These are phyloP conservation scores for Aquilaria agallochum DNA, from an alignment of 441 rosid genomes.

Conservation along the genomic window DNA sequence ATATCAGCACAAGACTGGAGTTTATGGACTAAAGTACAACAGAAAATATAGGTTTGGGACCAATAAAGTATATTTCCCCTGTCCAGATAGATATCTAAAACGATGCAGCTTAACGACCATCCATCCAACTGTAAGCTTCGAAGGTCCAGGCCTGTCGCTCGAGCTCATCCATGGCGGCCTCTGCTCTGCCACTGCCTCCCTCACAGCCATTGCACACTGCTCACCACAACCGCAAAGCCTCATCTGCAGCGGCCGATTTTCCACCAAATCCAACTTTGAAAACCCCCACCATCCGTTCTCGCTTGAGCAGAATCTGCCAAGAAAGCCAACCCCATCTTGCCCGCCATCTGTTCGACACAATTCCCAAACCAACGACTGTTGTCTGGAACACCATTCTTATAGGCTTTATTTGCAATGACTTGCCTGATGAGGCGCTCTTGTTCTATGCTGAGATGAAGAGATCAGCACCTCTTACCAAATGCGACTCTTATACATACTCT, in stretches of 20 bases:
- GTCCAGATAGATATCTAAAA: too few species aligned
- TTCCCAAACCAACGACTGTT: constrained; percentile 69
- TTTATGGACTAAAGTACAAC: too few species aligned
- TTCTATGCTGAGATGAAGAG: constrained; percentile 66
- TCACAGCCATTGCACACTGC: constrained; percentile 30
- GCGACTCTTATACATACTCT: constrained; percentile 83
- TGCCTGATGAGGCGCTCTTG: constrained; percentile 67
- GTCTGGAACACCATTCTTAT: constrained; percentile 86
- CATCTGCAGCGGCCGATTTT: constrained; percentile 20
- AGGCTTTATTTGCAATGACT: constrained; percentile 68
- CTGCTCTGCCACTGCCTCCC: constrained; percentile 43
- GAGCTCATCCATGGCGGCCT: constrained; percentile 28
- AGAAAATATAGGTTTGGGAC: too few species aligned
- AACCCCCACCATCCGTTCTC: constrained; percentile 72
- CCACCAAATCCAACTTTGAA: constrained; percentile 42
- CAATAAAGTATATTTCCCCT: too few species aligned
- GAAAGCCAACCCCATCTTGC: constrained; percentile 72
- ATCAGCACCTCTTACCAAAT: constrained; percentile 38
- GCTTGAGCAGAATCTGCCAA: constrained; percentile 68
- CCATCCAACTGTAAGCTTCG: background rate
- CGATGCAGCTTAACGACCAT: constrained; percentile 7
- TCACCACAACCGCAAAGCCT: constrained; percentile 25
- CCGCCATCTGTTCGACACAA: constrained; percentile 79
- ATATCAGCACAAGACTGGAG: too few species aligned
- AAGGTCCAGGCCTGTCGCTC: too few species aligned